Conservation (phyloP, 139 green algal species). For the Choricystis sp. region DNA sequence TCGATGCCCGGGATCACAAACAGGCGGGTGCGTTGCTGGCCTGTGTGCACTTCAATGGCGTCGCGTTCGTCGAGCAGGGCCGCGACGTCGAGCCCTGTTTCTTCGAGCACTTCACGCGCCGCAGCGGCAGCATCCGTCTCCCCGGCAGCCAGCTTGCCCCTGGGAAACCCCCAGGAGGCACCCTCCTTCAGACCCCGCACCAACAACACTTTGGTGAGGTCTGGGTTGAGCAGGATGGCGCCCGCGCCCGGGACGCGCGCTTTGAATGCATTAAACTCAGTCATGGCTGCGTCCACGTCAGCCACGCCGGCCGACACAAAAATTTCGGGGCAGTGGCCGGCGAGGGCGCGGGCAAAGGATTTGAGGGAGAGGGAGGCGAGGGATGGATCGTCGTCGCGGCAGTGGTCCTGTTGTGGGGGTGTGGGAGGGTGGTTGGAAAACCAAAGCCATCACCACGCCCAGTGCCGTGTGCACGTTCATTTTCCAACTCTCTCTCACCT, state of each 20-base stretch:
- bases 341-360: neutral
- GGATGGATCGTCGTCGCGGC: slow-evolving; percentile 11
- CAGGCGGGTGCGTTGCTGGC: slow-evolving; percentile 45
- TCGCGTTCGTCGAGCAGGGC: slow-evolving; percentile 25
- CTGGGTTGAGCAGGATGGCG: slow-evolving; percentile 69
- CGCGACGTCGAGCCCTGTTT: slow-evolving; percentile 55
- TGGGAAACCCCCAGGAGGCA: slow-evolving; percentile 81
- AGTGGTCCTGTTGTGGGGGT: slow-evolving; percentile 12
- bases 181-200: slow-evolving; percentile 61
- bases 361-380: slow-evolving; percentile 30
- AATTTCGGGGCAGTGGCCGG: slow-evolving; percentile 2
- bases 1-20: slow-evolving; percentile 54
- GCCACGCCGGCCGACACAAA: neutral
- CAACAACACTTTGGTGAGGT: slow-evolving; percentile 64
- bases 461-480: neutral
- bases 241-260: slow-evolving; percentile 23
- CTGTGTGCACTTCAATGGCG: slow-evolving; percentile 38
- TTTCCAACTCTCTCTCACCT: slow-evolving; percentile 30
- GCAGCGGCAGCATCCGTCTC: slow-evolving; percentile 70
- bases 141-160: slow-evolving; percentile 73
- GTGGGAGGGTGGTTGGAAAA: neutral
- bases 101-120: slow-evolving; percentile 68
- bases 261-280: neutral
- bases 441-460: neutral
- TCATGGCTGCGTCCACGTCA: neutral